Conservation (phyloP, 2,329 filamentous ascomycete species). For the Monosporascus sp. region DNA sequence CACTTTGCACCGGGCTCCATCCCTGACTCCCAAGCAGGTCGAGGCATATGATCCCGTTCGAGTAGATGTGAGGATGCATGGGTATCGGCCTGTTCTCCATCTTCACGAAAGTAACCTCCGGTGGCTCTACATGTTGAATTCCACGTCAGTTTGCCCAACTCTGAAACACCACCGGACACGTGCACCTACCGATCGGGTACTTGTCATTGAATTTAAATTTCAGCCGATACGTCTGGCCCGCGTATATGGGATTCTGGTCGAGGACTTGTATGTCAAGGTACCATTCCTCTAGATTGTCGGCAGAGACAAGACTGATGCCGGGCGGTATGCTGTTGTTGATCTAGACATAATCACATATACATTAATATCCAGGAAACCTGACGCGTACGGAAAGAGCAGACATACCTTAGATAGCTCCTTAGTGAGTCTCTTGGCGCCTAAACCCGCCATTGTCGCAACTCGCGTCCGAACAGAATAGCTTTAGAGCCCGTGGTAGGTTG, state of each 20-base stretch:
- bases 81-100: conserved; percentile 66
- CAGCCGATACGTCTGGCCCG: conserved; percentile 72
- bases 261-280: conserved; percentile 86
- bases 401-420: conserved; percentile 57
- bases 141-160: conserved; percentile 4
- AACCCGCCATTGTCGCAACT: conserved; percentile 30
- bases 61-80: conserved; percentile 96
- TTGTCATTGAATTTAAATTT: conserved; percentile 79
- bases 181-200: conserved; percentile 81
- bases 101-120: conserved; percentile 85
- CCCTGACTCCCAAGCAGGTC: conserved; percentile 83
- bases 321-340: conserved; percentile 55
- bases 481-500: too few relatives aligned
- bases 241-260: conserved; percentile 85
- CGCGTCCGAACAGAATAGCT: too few relatives aligned
- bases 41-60: conserved; percentile 96
- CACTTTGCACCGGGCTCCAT: conserved; percentile 95
- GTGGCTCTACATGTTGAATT: conserved; percentile 61
- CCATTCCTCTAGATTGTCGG: conserved; percentile 86
- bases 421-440: conserved; percentile 51
- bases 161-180: background rate
- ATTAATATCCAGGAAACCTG: conserved; percentile 2
- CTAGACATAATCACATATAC: conserved; percentile 28
- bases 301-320: conserved; percentile 72
- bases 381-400: background rate